Base-by-base conservation (phyloP, 2,329 filamentous ascomycete species). In the Fusarium nygamai region DNA sequence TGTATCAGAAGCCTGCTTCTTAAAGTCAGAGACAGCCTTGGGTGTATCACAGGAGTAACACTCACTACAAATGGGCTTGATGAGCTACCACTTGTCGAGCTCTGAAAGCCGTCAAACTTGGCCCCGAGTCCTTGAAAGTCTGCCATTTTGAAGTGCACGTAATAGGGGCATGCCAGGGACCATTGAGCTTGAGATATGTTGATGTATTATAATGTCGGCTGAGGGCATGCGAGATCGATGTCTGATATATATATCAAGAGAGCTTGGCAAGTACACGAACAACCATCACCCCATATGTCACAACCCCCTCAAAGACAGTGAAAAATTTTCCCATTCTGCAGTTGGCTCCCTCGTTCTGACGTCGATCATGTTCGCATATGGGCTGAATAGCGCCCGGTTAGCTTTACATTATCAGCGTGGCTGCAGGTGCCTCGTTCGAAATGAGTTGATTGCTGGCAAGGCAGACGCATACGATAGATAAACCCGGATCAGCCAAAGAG, bases 31-130 rank as follows among this genome's bases (percentile, higher is more conserved):
- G 38, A 44, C 6, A 44, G 50, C 48, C 20, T 41, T 43, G 19
- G 10, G 9, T 44, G n/a, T 31, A 14, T 31, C 16, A 11, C 12
- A 27, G 20, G 4, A 9, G 43, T 31, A 27, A 57, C 36, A 29
- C 76, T 67, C 57, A 78, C 76, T 44, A 78, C 76, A 63, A 78
- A 78, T 17, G 76, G 75, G 41, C 76, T 78, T 17, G 75, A 65
- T 31, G 64, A 64, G 46, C 75, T 76, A 14, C 72, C 76, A 34
- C 72, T 75, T 29, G 76, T 70, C 19, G 75, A 76, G 64, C 76
- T 78, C 38, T 74, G 76, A 36, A 77, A 76, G 29, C 70, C 76
- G 24, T 74, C 72, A 36, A 78, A 78, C 41, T 69, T 78, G 60
- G 75, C 72, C 8, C 76, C 76, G 13, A 78, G 61, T 43, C 68